Evolutionary conservation across 768 basidiomycete species (phyloP), one percentile per base, ranked within the genome.

Genomic region (Panus rudis): DNA sequence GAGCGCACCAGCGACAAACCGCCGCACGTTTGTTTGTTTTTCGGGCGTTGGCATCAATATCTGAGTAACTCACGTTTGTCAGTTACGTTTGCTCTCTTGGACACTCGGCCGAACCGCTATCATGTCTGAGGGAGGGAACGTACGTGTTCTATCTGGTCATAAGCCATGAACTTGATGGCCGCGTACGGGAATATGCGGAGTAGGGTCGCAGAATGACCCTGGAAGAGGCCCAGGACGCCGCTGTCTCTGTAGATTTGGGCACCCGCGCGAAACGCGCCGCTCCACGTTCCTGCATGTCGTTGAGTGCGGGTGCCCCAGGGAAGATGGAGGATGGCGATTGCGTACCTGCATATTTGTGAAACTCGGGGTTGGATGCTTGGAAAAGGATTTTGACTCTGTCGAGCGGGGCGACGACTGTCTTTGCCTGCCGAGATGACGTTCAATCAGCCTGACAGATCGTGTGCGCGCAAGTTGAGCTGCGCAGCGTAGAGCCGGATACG

Each of bases 311-410:
- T n/a, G n/a, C n/a, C n/a, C n/a, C n/a, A n/a, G n/a, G n/a, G n/a
- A n/a, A n/a, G n/a, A n/a, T n/a, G n/a, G n/a, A n/a, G n/a, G n/a
- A n/a, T n/a, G n/a, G n/a, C n/a, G n/a, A n/a, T 27, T 12, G 56
- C 78, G 45, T 46, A 90, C 93, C 93, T 45, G 92, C 79, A 66
- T 93, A 98, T 62, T 92, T 89, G 59, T 79, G 76, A 59, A 87
- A 99, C 46, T 98, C 94, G 6, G 88, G 87, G 62, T 94, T 96
- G 6, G 90, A 90, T 1, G 96, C 91, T 62, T 99, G 94, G 59
- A 98, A 96, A 38, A 99, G 81, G 55, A 99, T 99, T 69, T 99
- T 99, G 53, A 99, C 93, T 59, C 96, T 75, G 62, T 99, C 96
- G 38, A 99, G 75, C 3, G 96, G 96, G 16, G 96, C 96, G 33